phyloP scores from a whole-genome alignment of 768 basidiomycete species.

The Mycena rebaudengoi region DNA sequence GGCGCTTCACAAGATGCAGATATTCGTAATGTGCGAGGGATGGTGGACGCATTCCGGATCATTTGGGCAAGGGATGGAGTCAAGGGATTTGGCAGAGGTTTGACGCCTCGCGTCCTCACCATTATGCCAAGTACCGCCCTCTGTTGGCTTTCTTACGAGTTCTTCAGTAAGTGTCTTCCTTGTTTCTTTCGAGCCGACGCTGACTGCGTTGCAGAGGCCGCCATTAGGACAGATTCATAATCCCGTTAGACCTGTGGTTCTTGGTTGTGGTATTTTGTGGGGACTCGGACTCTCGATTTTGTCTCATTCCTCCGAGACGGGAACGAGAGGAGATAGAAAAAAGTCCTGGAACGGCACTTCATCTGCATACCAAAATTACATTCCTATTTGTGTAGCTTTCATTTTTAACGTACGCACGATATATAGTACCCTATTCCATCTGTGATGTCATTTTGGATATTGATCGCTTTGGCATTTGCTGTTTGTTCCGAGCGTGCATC shows the following conservation, averaged over 20 bases:
- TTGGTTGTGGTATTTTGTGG: constrained; percentile 3
- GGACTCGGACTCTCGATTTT: too few species aligned
- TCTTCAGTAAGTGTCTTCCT: constrained; percentile 82
- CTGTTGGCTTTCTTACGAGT: constrained; percentile 98
- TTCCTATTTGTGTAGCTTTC: too few species aligned
- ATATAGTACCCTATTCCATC: too few species aligned
- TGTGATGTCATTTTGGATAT: too few species aligned
- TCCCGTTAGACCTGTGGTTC: constrained; percentile 12
- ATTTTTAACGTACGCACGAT: too few species aligned
- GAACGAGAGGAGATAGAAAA: too few species aligned
- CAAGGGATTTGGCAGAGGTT: constrained; percentile 85
- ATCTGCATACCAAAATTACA: too few species aligned
- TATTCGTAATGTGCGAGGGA: constrained; percentile 84
- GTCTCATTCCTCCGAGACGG: too few species aligned
- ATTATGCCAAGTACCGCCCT: constrained; percentile 97
- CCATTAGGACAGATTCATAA: constrained; percentile 62
- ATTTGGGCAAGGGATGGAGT: constrained; percentile 89
- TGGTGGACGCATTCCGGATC: constrained; percentile 87
- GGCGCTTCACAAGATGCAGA: constrained; percentile 88
- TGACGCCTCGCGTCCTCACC: constrained; percentile 91
- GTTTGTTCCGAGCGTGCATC: too few species aligned
- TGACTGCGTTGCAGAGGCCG: constrained; percentile 57
- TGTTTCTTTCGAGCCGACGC: neutral
- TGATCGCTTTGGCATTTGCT: too few species aligned
- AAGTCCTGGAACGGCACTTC: too few species aligned